A percentile compares a stretch with the other conserved stretches of the same genome.
These are phyloP conservation scores for Pyrenochaeta sp. DNA, from an alignment of 2,329 filamentous ascomycete genomes.

Conservation along the genomic window DNA sequence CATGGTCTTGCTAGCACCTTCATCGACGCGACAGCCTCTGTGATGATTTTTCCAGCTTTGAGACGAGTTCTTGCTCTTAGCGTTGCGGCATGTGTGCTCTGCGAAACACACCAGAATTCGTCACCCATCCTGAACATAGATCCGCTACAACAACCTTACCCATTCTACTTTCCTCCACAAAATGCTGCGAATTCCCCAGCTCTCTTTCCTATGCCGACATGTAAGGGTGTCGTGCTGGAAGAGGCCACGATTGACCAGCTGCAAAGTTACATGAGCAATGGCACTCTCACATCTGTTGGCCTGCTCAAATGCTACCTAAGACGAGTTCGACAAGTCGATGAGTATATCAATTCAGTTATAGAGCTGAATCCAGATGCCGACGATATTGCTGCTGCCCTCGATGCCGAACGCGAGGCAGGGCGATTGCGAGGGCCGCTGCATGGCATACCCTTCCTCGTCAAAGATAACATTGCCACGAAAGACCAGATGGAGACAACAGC, in stretches of 20 bases:
- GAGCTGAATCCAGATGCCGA: slow-evolving; percentile 74
- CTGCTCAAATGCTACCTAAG: slow-evolving; percentile 57
- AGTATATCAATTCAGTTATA: slow-evolving; percentile 70
- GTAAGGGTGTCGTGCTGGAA: slow-evolving; percentile 68
- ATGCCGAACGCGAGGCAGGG: slow-evolving; percentile 67
- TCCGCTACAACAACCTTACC: slow-evolving; percentile 39
- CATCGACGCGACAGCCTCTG: too few species aligned
- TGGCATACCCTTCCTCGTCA: slow-evolving; percentile 78
- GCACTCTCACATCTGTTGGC: slow-evolving; percentile 32
- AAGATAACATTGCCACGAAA: slow-evolving; percentile 67
- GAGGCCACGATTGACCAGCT: slow-evolving; percentile 76
- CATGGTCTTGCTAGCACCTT: too few species aligned
- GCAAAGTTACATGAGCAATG: slow-evolving; percentile 65
- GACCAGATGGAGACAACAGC: slow-evolving; percentile 79
- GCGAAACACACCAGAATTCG: slow-evolving; percentile 12
- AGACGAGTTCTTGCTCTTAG: background rate
- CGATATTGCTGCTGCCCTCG: slow-evolving; percentile 67
- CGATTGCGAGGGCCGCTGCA: slow-evolving; percentile 72
- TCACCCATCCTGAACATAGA: slow-evolving; percentile 22
- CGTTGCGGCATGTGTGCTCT: slow-evolving; percentile 12
- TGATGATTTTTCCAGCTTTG: background rate
- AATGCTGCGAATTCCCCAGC: slow-evolving; percentile 32
- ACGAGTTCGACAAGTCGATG: slow-evolving; percentile 68
- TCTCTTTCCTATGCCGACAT: slow-evolving; percentile 70
- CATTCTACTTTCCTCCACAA: slow-evolving; percentile 47